These are phyloP conservation scores for Ogataea nitratoaversa DNA, from an alignment of 805 yeast genomes.

Conservation along the genomic window DNA sequence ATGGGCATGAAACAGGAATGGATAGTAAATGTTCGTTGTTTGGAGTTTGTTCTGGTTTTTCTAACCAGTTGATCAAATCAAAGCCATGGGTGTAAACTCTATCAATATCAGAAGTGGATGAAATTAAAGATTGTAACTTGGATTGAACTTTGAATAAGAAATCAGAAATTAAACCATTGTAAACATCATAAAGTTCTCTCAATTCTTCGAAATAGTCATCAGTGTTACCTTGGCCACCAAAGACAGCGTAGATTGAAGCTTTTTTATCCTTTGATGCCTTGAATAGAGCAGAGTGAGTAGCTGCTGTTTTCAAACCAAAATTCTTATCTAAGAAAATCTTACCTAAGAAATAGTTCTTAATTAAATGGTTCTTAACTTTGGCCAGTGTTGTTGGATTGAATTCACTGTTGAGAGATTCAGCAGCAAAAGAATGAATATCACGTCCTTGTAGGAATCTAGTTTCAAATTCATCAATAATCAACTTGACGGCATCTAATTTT, in stretches of 20 bases:
- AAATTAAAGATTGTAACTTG: slow-evolving; percentile 62
- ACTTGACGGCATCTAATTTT: slow-evolving; percentile 55
- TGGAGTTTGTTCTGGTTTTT: slow-evolving; percentile 81
- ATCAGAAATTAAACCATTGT: slow-evolving; percentile 69
- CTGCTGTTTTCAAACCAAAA: slow-evolving; percentile 17
- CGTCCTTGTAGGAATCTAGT: slow-evolving; percentile 65
- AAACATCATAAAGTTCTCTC: slow-evolving; percentile 74
- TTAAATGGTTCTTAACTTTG: slow-evolving; percentile 66
- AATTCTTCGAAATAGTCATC: slow-evolving; percentile 97
- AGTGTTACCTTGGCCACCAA: slow-evolving; percentile 99
- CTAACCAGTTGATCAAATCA: slow-evolving; percentile 84
- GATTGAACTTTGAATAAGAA: slow-evolving; percentile 67
- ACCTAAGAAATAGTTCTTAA: slow-evolving; percentile 67
- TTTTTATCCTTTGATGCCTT: slow-evolving; percentile 52
- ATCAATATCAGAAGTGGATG: slow-evolving; percentile 70
- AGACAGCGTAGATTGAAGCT: slow-evolving; percentile 74
- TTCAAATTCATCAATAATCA: slow-evolving; percentile 80
- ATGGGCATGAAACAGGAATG: slow-evolving; percentile 95
- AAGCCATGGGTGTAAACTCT: slow-evolving; percentile 93
- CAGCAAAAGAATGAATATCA: slow-evolving; percentile 89
- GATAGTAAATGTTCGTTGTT: slow-evolving; percentile 81
- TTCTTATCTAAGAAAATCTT: slow-evolving; percentile 28
- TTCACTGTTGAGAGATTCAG: slow-evolving; percentile 56
- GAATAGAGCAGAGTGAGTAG: slow-evolving; percentile 42
- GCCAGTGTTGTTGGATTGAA: slow-evolving; percentile 59